Evolutionary conservation across 1,139 yeast species (phyloP), one percentile per base, ranked within the genome.

Genomic region (Yamadazyma dushanensis): DNA sequence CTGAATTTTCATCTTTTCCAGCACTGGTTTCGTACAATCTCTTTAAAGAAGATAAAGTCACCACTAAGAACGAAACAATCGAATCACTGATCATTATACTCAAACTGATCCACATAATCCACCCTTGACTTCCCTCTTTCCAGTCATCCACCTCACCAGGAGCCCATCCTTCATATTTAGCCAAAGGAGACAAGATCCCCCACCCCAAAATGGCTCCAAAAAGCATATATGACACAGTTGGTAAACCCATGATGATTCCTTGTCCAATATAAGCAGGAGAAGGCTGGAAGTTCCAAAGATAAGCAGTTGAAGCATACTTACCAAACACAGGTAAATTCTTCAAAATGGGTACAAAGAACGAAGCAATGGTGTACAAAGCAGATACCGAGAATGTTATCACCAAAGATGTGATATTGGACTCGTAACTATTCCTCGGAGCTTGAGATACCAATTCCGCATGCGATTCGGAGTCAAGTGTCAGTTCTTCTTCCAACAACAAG

Each of bases 251-350:
- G 38, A 92, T 92, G 29, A 92, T 89, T 3, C 98, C 98, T 59
- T 92, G 98, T 2, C 98, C 98, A 26, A 92, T 76, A 56, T 92
- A 92, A 0, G 98, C 97, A 1, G 98, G 97, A 0, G 97, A 88
- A 0, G 97, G 96, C 56, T 92, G 96, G 40, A 92, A 76, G 38
- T 86, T 81, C 94, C 97, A 86, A 32, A 84, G 68, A 57, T 87
- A 86, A n/a, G 67, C 59, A 13, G 63, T 51, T 0, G 95, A 85
- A n/a, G 87, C 63, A 28, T 55, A 51, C 1, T 49, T 34, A 0
- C 97, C 98, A 54, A 92, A 85, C 1, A 90, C 54, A 0, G 97
- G 97, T 6, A 92, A 50, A 31, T 67, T 69, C 38, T 80, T 73
- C 15, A 92, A 51, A 7, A 76, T 58, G 0, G 97, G 97, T 3